Evolutionary conservation across 2,329 filamentous ascomycete species (phyloP), one percentile per base, ranked within the genome.

Genomic region (Fusarium sp.): DNA sequence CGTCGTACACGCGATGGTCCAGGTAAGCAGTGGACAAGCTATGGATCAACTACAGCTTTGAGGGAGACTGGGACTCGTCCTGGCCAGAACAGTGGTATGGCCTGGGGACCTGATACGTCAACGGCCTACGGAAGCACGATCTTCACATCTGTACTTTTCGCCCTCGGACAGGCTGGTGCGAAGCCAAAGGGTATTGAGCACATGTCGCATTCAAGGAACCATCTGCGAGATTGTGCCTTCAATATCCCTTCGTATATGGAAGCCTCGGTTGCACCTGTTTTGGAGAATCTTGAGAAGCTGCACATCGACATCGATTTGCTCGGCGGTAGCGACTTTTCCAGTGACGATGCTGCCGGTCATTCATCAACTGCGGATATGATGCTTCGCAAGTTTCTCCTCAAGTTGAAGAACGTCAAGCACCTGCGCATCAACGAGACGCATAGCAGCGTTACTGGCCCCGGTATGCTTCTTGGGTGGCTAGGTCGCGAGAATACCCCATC

Each of bases 1-100:
- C 83, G 78, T 14, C 86, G 89, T 9, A 75, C 75, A 17, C 86
- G 90, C 6, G 90, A 92, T 52, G 81, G 81, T 4, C 50, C 36
- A 2, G 22, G 65, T 17, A 75, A 71, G 0, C 61, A 73, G 2
- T 92, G 90, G 90, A 80, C 78, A 12, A 89, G 88, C 76, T 91
- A 90, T 71, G 88, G 89, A 5, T 79, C 81, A 22, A 76, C 76
- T 1, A 86, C 84, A 0, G 80, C 83, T 14, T 39, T 70, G 15
- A 57, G 65, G 20, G 78, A 84, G 54, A 84, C 83, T 0, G 80
- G 82, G 9, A 35, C 77, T 5, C 13, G 38, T 0, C 72, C 78
- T 31, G 47, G 60, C 12, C 69, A 73, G 38, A 54, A 29, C 12
- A 69, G 46, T 10, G 20, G 10, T 5, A 47, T 57, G 46, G 54